Evolutionary conservation across 129 eudicot species (phyloP).

Genomic region (Calendula officinalis): DNA sequence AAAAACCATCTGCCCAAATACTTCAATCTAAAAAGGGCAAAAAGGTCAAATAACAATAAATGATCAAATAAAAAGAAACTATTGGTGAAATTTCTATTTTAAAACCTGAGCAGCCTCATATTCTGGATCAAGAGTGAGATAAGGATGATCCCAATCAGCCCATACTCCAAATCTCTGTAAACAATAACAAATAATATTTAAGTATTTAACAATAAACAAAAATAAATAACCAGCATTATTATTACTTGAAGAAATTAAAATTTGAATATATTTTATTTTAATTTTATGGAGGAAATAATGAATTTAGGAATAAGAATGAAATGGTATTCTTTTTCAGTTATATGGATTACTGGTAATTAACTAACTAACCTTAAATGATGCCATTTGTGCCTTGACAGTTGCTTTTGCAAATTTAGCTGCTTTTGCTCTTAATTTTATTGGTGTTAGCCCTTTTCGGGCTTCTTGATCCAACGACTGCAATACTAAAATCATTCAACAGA

Average conservation of each 20-base stretch:
- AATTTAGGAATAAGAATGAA: neutral
- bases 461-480: constrained; percentile 93
- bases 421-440: constrained; percentile 87
- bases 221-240: neutral
- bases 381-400: constrained; percentile 93
- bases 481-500: constrained; percentile 50
- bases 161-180: constrained; percentile 88
- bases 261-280: neutral
- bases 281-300: constrained; percentile 4
- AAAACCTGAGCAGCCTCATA: constrained; percentile 98
- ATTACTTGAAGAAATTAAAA: neutral
- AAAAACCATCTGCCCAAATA: constrained; percentile 88
- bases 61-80: neutral
- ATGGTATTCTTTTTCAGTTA: neutral
- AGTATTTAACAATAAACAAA: neutral
- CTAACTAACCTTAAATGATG: constrained; percentile 78
- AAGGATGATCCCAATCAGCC: constrained; percentile 98
- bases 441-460: constrained; percentile 85
- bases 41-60: neutral
- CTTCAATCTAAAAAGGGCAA: constrained; percentile 65
- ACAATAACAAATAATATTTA: constrained; percentile 18
- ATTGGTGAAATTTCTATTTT: neutral
- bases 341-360: neutral
- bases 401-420: constrained; percentile 97
- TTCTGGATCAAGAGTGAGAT: constrained; percentile 95